phyloP scores from a whole-genome alignment of 1,284 basidiomycete genomes.

The Grifola frondosa region DNA sequence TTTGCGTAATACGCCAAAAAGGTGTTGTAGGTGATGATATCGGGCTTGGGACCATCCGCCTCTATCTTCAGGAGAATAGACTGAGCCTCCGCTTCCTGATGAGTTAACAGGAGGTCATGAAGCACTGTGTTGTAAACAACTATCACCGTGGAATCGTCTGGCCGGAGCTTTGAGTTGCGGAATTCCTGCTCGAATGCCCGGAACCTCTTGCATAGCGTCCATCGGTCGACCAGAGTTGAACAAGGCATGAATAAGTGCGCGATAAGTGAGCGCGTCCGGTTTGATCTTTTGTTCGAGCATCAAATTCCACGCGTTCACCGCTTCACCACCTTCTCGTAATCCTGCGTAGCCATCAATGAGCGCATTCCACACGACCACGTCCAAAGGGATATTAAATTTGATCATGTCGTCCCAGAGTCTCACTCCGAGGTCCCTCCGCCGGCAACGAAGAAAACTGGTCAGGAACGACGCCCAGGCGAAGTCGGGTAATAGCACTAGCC shows the following conservation, averaged over 20 bases:
- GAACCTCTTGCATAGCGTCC: slow-evolving; percentile 51
- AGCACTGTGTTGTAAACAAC: slow-evolving; percentile 66
- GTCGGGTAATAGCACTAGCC: slow-evolving; percentile 51
- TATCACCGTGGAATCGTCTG: slow-evolving; percentile 23
- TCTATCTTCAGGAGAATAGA: slow-evolving; percentile 50
- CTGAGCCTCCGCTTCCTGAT: slow-evolving; percentile 43
- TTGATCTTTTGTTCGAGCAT: slow-evolving; percentile 53
- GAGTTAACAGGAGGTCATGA: slow-evolving; percentile 53
- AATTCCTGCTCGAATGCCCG: slow-evolving; percentile 44
- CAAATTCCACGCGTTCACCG: slow-evolving; percentile 54
- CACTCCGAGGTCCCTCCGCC: slow-evolving; percentile 53
- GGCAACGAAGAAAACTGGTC: slow-evolving; percentile 53
- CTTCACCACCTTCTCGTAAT: too few relatives aligned
- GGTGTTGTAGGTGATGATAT: slow-evolving; percentile 78
- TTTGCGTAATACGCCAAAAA: slow-evolving; percentile 67
- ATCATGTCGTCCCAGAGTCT: slow-evolving; percentile 65
- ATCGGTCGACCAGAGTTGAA: slow-evolving; percentile 46
- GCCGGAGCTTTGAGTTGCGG: slow-evolving; percentile 15
- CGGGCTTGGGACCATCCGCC: slow-evolving; percentile 55
- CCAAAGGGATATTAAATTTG: slow-evolving; percentile 46
- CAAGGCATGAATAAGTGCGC: slow-evolving; percentile 57
- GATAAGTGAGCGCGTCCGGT: slow-evolving; percentile 58
- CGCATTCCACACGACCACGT: slow-evolving; percentile 59
- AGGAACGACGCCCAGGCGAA: slow-evolving; percentile 63
- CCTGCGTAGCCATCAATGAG: slow-evolving; percentile 61